Conservation (phyloP, 1,284 basidiomycete genomes). For the Pterulicium gracile region DNA sequence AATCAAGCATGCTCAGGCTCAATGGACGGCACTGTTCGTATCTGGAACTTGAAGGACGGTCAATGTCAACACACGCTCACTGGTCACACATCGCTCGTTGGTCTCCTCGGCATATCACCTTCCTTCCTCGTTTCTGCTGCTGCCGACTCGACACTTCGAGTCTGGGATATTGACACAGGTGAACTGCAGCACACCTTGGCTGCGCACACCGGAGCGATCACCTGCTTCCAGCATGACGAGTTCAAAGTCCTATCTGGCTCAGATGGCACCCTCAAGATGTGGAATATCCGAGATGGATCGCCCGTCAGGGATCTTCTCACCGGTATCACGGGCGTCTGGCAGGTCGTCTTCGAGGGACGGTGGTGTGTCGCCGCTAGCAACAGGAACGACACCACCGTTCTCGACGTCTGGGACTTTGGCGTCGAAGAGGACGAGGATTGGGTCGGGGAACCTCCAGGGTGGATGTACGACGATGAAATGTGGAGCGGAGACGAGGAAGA, state of each 20-base stretch:
- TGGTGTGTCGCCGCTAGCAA: conserved; percentile 92
- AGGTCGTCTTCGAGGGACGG: conserved; percentile 86
- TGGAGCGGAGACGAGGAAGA: conserved; percentile 34
- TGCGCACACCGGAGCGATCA: conserved; percentile 89
- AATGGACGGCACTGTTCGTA: conserved; percentile 91
- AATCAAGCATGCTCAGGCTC: conserved; percentile 90
- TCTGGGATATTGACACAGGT: conserved; percentile 85
- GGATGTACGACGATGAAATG: conserved; percentile 39
- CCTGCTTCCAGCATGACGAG: conserved; percentile 96
- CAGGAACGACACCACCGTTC: conserved; percentile 62
- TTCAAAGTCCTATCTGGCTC: conserved; percentile 90
- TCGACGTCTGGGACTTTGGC: conserved; percentile 83
- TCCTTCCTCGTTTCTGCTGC: conserved; percentile 88
- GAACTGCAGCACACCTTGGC: conserved; percentile 71
- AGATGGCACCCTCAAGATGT: conserved; percentile 95
- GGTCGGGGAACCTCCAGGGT: conserved; percentile 39
- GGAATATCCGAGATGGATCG: conserved; percentile 82
- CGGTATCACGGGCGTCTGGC: conserved; percentile 89
- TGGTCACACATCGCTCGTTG: conserved; percentile 85
- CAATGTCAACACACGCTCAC: conserved; percentile 70
- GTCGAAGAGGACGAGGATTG: conserved; percentile 45
- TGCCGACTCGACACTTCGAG: conserved; percentile 84
- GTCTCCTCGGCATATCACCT: conserved; percentile 77
- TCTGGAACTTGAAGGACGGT: conserved; percentile 83
- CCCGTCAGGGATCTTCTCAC: conserved; percentile 80